Percentiles rank a stretch among this genome's conserved stretches.
These are phyloP conservation scores for Trifolium subterraneum DNA, from an alignment of 306 rosid genomes.

Conservation along the genomic window DNA sequence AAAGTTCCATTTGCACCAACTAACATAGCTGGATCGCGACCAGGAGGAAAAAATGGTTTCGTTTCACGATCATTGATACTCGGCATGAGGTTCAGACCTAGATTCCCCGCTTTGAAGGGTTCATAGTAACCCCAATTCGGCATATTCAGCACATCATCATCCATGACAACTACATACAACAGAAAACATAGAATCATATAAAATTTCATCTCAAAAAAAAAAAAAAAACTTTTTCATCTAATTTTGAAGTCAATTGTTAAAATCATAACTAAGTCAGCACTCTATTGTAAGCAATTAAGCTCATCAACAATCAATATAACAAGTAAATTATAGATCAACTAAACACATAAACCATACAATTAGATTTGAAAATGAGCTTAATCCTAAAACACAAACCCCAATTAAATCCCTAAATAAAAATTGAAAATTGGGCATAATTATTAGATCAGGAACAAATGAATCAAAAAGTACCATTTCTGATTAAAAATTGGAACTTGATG, in stretches of 20 bases:
- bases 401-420: constrained; percentile 11
- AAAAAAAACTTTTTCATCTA: constrained; percentile 6
- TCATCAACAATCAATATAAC: neutral
- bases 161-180: constrained; percentile 75
- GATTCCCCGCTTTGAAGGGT: constrained; percentile 84
- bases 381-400: constrained; percentile 4
- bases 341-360: constrained; percentile 12
- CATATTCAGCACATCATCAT: constrained; percentile 91
- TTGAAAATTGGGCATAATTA: neutral
- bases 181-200: constrained; percentile 35
- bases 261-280: constrained; percentile 4
- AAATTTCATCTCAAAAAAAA: constrained; percentile 38
- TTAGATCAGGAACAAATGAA: constrained; percentile 28
- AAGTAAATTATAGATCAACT: neutral
- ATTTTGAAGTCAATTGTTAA: constrained; percentile 41
- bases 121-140: constrained; percentile 97
- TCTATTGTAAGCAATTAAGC: neutral
- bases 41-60: constrained; percentile 67
- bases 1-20: constrained; percentile 62
- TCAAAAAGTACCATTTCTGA: constrained; percentile 35
- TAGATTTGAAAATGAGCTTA: constrained; percentile 40
- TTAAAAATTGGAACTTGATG: constrained; percentile 29
- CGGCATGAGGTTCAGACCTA: constrained; percentile 93
- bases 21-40: constrained; percentile 71
- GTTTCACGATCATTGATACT: constrained; percentile 78